Percentiles rank a stretch among this genome's conserved stretches.
Conservation (phyloP, 106 monocot genomes). For the Alisma plantagoaquatica region DNA sequence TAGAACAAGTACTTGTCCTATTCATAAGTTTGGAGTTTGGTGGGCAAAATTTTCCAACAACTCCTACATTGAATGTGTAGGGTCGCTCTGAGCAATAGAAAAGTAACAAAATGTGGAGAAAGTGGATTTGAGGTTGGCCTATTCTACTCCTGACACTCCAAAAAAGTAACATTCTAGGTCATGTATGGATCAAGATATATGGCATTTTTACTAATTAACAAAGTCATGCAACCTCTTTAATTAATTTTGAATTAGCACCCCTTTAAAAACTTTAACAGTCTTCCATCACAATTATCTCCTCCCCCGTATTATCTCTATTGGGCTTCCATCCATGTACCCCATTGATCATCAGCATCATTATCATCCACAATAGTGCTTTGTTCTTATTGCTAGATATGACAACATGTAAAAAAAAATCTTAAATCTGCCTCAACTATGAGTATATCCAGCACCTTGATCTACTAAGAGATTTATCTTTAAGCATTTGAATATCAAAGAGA, state of each 20-base stretch:
- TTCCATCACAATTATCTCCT: conserved; percentile 95
- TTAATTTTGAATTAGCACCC: conserved; percentile 11
- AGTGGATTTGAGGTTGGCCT: conserved; percentile 94
- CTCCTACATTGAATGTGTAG: conserved; percentile 44
- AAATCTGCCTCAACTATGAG: no score
- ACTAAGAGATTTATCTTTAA: no score
- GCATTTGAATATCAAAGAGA: no score
- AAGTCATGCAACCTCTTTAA: conserved; percentile 51
- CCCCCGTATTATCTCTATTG: conserved; percentile 89
- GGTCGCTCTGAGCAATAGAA: conserved; percentile 28
- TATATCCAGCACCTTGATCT: no score
- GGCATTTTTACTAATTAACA: no score
- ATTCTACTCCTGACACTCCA: conserved; percentile 56
- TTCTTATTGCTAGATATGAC: no score
- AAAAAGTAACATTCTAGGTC: no score
- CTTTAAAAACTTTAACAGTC: conserved; percentile 44
- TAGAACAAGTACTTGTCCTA: conserved; percentile 79
- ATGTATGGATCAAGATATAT: no score
- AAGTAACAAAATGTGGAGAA: conserved; percentile 68
- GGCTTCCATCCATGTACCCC: conserved; percentile 71
- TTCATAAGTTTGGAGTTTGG: conserved; percentile 92
- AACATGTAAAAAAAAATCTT: no score
- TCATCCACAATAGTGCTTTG: no score
- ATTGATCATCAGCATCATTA: conserved; percentile 48
- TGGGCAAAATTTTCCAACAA: conserved; percentile 64